These are phyloP conservation scores for Termitomyces sp. DNA, from an alignment of 768 basidiomycete genomes.

Conservation along the genomic window DNA sequence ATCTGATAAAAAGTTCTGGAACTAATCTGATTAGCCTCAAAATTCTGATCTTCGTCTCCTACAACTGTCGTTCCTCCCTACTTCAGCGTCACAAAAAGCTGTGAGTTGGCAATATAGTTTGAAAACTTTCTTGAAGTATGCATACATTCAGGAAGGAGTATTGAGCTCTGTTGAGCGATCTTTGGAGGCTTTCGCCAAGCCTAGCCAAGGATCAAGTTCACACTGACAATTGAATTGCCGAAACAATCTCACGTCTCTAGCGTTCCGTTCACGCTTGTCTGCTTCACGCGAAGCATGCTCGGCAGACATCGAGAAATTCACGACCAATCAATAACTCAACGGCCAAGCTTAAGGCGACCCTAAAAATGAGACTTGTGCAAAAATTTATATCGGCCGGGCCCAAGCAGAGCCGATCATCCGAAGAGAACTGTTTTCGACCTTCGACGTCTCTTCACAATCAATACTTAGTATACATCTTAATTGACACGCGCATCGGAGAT, in stretches of 20 bases:
- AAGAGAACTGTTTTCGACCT: background rate
- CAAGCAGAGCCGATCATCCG: background rate
- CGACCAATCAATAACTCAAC: background rate
- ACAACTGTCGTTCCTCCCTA: too few relatives aligned
- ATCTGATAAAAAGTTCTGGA: constrained; percentile 15
- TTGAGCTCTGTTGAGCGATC: background rate
- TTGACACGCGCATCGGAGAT: background rate
- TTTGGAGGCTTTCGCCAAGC: background rate
- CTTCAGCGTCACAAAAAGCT: too few relatives aligned
- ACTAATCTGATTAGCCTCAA: constrained; percentile 10
- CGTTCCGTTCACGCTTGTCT: background rate
- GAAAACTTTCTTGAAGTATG: too few relatives aligned
- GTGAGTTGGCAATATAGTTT: too few relatives aligned
- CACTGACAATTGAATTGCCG: background rate
- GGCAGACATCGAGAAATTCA: background rate
- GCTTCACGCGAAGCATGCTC: too few relatives aligned
- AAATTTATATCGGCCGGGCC: background rate
- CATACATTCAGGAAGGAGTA: background rate
- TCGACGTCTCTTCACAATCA: background rate
- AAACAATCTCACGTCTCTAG: background rate
- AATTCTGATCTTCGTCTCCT: background rate
- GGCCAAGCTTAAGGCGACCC: background rate
- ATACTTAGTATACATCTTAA: background rate
- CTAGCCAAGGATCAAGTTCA: background rate
- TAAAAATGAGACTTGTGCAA: background rate